Conservation (phyloP, 805 yeast genomes). For the Barnettozyma pratensis region DNA sequence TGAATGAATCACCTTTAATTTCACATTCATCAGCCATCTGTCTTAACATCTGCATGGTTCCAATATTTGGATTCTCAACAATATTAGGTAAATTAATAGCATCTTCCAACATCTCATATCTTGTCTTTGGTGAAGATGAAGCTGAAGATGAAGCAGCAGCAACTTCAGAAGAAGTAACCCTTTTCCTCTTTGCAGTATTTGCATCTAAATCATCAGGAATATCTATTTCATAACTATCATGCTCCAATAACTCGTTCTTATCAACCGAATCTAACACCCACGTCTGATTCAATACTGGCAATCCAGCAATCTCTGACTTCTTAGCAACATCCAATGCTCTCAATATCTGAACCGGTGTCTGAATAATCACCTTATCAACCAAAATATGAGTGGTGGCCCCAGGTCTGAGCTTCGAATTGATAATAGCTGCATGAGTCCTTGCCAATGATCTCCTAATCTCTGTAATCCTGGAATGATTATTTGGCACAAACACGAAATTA, state of each 20-base stretch:
- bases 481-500: slow-evolving; percentile 19
- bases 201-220: slow-evolving; percentile 2
- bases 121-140: slow-evolving; percentile 1
- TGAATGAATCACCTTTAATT: slow-evolving; percentile 31
- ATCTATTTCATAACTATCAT: slow-evolving; percentile 9
- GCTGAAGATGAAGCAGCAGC: neutral
- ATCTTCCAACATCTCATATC: slow-evolving; percentile 9
- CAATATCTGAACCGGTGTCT: slow-evolving; percentile 8
- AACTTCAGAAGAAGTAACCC: neutral
- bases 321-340: slow-evolving; percentile 4
- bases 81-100: slow-evolving; percentile 4
- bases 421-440: slow-evolving; percentile 14
- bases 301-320: neutral
- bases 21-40: slow-evolving; percentile 20
- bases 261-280: slow-evolving; percentile 22
- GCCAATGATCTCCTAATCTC: slow-evolving; percentile 15
- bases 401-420: slow-evolving; percentile 5
- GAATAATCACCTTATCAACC: slow-evolving; percentile 15
- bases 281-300: slow-evolving; percentile 12
- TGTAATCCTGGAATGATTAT: slow-evolving; percentile 16
- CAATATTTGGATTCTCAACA: slow-evolving; percentile 19
- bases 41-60: slow-evolving; percentile 15
- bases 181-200: neutral
- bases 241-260: slow-evolving; percentile 1
- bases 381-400: slow-evolving; percentile 16